These are phyloP conservation scores for Acacia concinna DNA, from an alignment of 331 rosid genomes.

Conservation along the genomic window DNA sequence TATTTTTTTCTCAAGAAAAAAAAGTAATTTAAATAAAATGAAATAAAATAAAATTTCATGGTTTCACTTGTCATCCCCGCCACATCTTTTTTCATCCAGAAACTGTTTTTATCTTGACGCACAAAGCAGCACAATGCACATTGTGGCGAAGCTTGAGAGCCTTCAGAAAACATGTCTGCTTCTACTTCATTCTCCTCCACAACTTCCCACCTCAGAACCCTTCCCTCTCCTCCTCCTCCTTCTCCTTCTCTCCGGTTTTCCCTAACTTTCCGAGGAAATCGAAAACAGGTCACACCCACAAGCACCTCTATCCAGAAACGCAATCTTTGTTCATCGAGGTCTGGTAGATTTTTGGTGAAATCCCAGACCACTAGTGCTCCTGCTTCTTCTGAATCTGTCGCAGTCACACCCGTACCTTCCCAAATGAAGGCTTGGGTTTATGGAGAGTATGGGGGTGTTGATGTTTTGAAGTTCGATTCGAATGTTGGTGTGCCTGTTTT, in stretches of 20 bases:
- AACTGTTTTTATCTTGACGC: not conserved
- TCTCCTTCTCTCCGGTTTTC: conserved; percentile 44
- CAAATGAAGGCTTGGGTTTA: conserved; percentile 97
- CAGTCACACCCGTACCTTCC: conserved; percentile 46
- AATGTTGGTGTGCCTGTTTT: conserved; percentile 69
- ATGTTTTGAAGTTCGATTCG: conserved; percentile 67
- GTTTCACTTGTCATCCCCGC: not conserved
- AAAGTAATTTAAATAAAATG: too few species aligned
- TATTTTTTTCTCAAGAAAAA: too few species aligned
- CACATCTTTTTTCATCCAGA: not conserved
- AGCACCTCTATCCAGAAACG: not conserved
- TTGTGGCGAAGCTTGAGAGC: conserved; percentile 21
- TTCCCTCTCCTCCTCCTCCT: not conserved
- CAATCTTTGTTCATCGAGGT: not conserved
- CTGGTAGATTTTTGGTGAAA: conserved; percentile 47
- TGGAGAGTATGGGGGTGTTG: conserved; percentile 78
- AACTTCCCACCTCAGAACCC: conserved; percentile 44
- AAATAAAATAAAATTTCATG: not conserved
- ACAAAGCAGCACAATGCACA: not conserved
- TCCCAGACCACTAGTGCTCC: conserved; percentile 57
- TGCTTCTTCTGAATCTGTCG: conserved; percentile 50
- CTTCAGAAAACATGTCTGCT: conserved; percentile 36
- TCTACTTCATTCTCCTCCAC: conserved; percentile 53
- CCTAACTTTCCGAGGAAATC: conserved; percentile 46
- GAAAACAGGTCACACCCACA: conserved; percentile 8